Base-by-base conservation (phyloP, 352 stramenopile genomes). In the Elongisporangium anandrum region DNA sequence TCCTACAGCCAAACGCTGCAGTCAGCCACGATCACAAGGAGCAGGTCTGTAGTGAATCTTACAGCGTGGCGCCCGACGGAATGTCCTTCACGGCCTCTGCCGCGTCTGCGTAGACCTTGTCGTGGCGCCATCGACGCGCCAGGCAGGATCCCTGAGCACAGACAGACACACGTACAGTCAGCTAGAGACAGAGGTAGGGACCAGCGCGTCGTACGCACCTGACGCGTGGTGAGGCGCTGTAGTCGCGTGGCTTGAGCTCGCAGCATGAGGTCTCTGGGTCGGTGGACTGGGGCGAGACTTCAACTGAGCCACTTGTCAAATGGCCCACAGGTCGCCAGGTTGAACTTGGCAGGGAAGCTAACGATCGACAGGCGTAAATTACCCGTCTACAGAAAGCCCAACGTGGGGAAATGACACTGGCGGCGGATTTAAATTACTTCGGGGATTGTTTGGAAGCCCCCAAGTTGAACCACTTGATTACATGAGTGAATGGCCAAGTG, bases 51-150 rank as follows among this genome's bases (percentile, higher is more conserved):
- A 51, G 5, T 26, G n/a, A 7, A 21, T 69, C 76, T 21, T 66
- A 95, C 81, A 96, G 72, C 52, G 81, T 94, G 45, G 81, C 68
- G 16, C 77, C 72, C 50, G 82, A 72, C 1, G 75, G 74, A 52
- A 96, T 90, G 55, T 96, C 87, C 56, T 82, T 67, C 21, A 96
- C 78, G 13, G 87, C 87, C 8, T 84, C 70, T 39, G 89, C 79
- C 0, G 85, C 86, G 51, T 84, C 68, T n/a, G 65, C 26, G 59
- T 70, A 87, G 19, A 95, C 79, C 60, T 95, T 96, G 68, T 74
- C 62, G 55, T 76, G 66, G 53, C 54, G 73, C 64, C 67, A 78
- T 21, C 61, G 60, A 52, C 52, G 60, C 41, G 47, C 41, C 16
- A 64, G 29, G 12, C 29, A 55, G 51, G 51, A 24, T 34, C 22